Evolutionary conservation across 1,139 yeast genomes (phyloP).

Genomic region (Schizosaccharomyces versatilis): DNA sequence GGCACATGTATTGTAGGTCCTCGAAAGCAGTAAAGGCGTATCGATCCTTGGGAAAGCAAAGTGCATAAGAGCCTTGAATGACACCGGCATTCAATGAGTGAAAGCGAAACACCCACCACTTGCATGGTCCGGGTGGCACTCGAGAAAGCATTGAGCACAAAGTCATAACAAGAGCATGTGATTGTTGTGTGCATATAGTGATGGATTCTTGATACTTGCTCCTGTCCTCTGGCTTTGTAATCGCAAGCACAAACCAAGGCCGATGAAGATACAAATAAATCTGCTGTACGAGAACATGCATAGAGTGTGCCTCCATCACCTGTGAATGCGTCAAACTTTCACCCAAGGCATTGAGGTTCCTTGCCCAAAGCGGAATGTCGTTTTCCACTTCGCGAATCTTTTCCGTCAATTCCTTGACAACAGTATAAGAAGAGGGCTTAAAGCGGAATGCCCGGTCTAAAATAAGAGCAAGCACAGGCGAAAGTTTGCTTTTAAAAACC

Average conservation of each 20-base stretch:
- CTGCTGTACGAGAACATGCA: neutral
- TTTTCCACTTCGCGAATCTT: neutral
- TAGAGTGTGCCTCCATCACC: neutral
- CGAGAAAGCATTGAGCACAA: neutral
- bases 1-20: neutral
- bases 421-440: neutral
- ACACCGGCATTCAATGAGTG: conserved; percentile 1
- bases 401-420: neutral
- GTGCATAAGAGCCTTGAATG: neutral
- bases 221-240: neutral
- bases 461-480: neutral
- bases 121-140: neutral
- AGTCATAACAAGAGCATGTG: neutral
- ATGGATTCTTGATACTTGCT: neutral
- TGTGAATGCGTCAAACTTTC: too few species aligned
- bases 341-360: neutral
- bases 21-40: neutral
- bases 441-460: neutral
- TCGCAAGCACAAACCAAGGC: neutral
- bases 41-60: neutral
- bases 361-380: neutral
- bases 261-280: neutral
- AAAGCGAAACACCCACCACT: conserved; percentile 1
- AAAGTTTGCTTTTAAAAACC: neutral
- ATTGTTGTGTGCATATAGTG: neutral